Evolutionary conservation across 2,329 filamentous ascomycete genomes (phyloP).

Genomic region (Sporothrix pallida): DNA sequence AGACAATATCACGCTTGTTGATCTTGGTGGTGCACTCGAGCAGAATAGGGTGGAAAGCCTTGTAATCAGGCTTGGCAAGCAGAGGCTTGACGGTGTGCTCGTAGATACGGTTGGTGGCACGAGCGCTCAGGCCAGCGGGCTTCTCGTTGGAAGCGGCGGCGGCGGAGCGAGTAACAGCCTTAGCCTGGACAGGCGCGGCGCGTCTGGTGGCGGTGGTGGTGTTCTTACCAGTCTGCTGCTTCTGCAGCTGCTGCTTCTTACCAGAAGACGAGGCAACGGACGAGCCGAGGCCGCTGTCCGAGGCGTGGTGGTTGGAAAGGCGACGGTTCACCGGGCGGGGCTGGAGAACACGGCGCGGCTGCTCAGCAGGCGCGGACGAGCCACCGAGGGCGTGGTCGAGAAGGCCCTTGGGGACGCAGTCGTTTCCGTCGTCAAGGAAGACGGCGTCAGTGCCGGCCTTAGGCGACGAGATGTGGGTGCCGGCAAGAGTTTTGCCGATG

Average conservation of each 20-base stretch:
- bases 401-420: slow-evolving; percentile 65
- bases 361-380: slow-evolving; percentile 44
- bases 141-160: slow-evolving; percentile 55
- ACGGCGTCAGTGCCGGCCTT: slow-evolving; percentile 45
- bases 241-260: slow-evolving; percentile 49
- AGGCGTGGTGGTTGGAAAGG: slow-evolving; percentile 66
- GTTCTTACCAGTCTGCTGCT: slow-evolving; percentile 21
- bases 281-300: slow-evolving; percentile 87
- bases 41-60: slow-evolving; percentile 81
- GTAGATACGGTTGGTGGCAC: slow-evolving; percentile 77
- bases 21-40: slow-evolving; percentile 80
- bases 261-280: slow-evolving; percentile 72
- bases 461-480: slow-evolving; percentile 46
- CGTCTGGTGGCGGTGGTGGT: slow-evolving; percentile 36
- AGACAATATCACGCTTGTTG: slow-evolving; percentile 82
- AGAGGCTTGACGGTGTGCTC: slow-evolving; percentile 80
- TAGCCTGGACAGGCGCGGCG: slow-evolving; percentile 49
- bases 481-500: slow-evolving; percentile 62
- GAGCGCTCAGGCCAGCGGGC: slow-evolving; percentile 67
- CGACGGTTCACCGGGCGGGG: slow-evolving; percentile 57
- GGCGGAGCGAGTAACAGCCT: slow-evolving; percentile 67
- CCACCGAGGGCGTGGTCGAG: slow-evolving; percentile 62
- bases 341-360: slow-evolving; percentile 56
- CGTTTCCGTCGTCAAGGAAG: slow-evolving; percentile 59
- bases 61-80: slow-evolving; percentile 72